phyloP scores from a whole-genome alignment of 2,329 filamentous ascomycete genomes.

The Sclerotinia spermophila region DNA sequence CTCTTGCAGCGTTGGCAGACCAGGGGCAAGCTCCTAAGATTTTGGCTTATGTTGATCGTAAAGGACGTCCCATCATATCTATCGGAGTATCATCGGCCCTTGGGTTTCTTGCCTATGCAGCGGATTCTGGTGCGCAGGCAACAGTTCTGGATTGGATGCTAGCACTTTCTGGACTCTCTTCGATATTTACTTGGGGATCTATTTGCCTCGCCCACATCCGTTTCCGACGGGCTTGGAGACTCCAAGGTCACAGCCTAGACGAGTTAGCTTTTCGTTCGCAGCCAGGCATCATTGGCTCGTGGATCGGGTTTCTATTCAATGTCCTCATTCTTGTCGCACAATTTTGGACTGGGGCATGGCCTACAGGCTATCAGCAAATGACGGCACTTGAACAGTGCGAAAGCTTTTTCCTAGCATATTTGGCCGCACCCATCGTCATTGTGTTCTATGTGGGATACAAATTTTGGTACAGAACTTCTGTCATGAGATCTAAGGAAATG shows the following conservation, averaged over 20 bases:
- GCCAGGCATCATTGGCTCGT: slow-evolving; percentile 75
- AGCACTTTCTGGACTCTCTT: slow-evolving; percentile 67
- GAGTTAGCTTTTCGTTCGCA: slow-evolving; percentile 82
- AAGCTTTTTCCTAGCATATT: slow-evolving; percentile 71
- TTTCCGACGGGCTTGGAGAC: slow-evolving; percentile 77
- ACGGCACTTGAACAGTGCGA: slow-evolving; percentile 47
- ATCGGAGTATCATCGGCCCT: slow-evolving; percentile 64
- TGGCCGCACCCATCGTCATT: slow-evolving; percentile 66
- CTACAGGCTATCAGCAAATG: slow-evolving; percentile 55
- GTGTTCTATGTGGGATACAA: slow-evolving; percentile 73
- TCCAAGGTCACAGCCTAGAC: slow-evolving; percentile 63
- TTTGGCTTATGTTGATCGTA: slow-evolving; percentile 76
- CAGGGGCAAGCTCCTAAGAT: slow-evolving; percentile 77
- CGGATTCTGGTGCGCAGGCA: slow-evolving; percentile 52
- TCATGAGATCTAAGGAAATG: slow-evolving; percentile 70
- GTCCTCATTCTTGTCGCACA: slow-evolving; percentile 72
- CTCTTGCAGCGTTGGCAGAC: slow-evolving; percentile 83
- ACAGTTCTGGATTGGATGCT: slow-evolving; percentile 77
- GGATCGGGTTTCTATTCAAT: slow-evolving; percentile 74
- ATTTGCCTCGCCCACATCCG: slow-evolving; percentile 91
- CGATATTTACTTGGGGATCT: slow-evolving; percentile 75
- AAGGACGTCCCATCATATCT: slow-evolving; percentile 73
- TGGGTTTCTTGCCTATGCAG: slow-evolving; percentile 75
- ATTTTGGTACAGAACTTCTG: slow-evolving; percentile 63
- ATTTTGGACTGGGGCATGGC: slow-evolving; percentile 83